Base-by-base conservation (phyloP, 768 basidiomycete genomes). In the Boletus rubropictus region DNA sequence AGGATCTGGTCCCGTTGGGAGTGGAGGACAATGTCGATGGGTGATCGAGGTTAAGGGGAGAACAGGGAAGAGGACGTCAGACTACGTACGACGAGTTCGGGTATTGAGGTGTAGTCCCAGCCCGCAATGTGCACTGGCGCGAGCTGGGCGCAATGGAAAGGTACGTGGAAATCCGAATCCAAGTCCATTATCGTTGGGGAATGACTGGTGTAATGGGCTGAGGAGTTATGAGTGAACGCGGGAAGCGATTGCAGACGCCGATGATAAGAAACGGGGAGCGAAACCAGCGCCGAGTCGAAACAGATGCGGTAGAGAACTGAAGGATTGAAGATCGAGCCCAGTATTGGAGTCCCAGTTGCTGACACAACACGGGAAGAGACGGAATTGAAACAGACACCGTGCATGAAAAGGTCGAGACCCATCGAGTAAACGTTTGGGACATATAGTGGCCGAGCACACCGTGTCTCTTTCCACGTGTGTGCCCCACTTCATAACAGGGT, bases 71-170 rank as follows among this genome's bases (percentile, higher is more conserved):
- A 36, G 41, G 42, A 28, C n/a, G 7, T n/a, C 20, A 22, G 10
- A 11, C 0, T 7, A 61, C 64, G 48, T 46, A 67, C 64, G 29
- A 55, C 56, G 6, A 65, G 53, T 48, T 65, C 58, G 6, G 55
- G 60, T 3, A 62, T 43, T 11, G 44, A 43, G 29, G 60, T 41
- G 24, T 65, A 65, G 42, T 62, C 53, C 64, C 64, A 65, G 18
- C 63, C 60, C 7, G 48, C 14, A 24, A 67, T 54, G 12, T 55
- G 56, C 2, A 56, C 42, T 11, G 64, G 64, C 0, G 64, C 65
- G 18, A 65, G 62, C 43, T 61, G 63, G 15, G 56, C 44, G 7
- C 58, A 60, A 38, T 65, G 64, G 7, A 62, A 67, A 18, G 63
- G 65, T 31, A 65, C 50, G 12, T 21, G 60, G 37, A 65, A 65